Evolutionary conservation across 2,329 filamentous ascomycete species (phyloP).

Genomic region (Aspergillus neoniger): DNA sequence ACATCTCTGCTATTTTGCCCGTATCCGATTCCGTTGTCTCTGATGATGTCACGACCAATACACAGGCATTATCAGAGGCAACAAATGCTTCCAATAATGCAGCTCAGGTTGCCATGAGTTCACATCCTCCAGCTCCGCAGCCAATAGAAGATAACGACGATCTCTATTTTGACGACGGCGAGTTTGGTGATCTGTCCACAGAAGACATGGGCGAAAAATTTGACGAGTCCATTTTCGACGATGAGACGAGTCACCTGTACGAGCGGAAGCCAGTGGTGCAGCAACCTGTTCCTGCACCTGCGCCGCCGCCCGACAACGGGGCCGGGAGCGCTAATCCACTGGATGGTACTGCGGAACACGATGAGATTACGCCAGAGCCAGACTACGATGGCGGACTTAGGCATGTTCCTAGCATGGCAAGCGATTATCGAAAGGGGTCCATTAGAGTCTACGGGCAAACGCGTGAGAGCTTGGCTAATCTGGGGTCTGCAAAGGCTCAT

Average conservation of each 20-base stretch:
- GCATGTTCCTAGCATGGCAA: slow-evolving; percentile 40
- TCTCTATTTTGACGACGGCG: slow-evolving; percentile 51
- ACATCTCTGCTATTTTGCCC: neutral
- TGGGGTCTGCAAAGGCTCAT: slow-evolving; percentile 39
- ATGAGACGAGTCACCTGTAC: slow-evolving; percentile 48
- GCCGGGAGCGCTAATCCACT: slow-evolving; percentile 3
- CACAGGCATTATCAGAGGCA: neutral
- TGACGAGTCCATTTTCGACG: slow-evolving; percentile 53
- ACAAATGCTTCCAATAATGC: neutral
- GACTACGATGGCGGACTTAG: slow-evolving; percentile 25
- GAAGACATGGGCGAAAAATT: slow-evolving; percentile 39
- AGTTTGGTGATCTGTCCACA: slow-evolving; percentile 44
- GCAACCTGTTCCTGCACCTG: slow-evolving; percentile 13
- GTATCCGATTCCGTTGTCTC: neutral
- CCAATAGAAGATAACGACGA: slow-evolving; percentile 36
- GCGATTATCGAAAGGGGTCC: slow-evolving; percentile 29
- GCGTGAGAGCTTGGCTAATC: slow-evolving; percentile 29
- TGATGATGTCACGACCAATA: neutral
- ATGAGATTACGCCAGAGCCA: slow-evolving; percentile 11
- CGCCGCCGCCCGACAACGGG: slow-evolving; percentile 5
- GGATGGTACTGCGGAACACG: slow-evolving; percentile 18
- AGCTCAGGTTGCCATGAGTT: neutral
- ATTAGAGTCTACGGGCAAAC: slow-evolving; percentile 27
- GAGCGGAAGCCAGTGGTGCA: slow-evolving; percentile 35
- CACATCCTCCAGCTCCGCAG: slow-evolving; percentile 7